Percentiles rank a stretch among this genome's conserved stretches.
These are phyloP conservation scores for Hemileia vastatrix DNA, from an alignment of 1,284 basidiomycete species.

Conservation along the genomic window DNA sequence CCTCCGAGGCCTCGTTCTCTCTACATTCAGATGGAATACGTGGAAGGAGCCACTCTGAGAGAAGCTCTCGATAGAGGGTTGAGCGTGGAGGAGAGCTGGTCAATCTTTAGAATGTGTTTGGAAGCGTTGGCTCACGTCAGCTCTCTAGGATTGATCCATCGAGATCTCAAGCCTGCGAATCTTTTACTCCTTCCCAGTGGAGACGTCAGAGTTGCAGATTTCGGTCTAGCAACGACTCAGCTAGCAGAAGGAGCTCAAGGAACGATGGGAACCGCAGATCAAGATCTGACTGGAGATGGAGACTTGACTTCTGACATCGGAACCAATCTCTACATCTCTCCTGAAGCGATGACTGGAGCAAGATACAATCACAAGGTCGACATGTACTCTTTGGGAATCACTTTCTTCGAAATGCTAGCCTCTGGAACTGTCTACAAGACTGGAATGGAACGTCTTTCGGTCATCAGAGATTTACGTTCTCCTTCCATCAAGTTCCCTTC, in stretches of 20 bases:
- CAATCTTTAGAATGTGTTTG: slow-evolving; percentile 62
- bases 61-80: slow-evolving; percentile 41
- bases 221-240: slow-evolving; percentile 60
- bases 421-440: too few relatives aligned
- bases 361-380: slow-evolving; percentile 72
- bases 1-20: slow-evolving; percentile 55
- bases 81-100: slow-evolving; percentile 38
- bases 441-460: slow-evolving; percentile 70
- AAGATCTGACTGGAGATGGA: slow-evolving; percentile 49
- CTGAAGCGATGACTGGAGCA: slow-evolving; percentile 55
- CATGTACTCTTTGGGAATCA: slow-evolving; percentile 69
- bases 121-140: slow-evolving; percentile 77
- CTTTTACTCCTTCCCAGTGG: slow-evolving; percentile 60
- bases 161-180: slow-evolving; percentile 84
- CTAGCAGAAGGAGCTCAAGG: slow-evolving; percentile 34
- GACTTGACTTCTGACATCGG: slow-evolving; percentile 81
- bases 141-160: slow-evolving; percentile 76
- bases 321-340: slow-evolving; percentile 84
- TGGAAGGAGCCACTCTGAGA: slow-evolving; percentile 38
- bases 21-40: slow-evolving; percentile 84
- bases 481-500: slow-evolving; percentile 64
- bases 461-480: slow-evolving; percentile 66
- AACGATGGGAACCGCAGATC: slow-evolving; percentile 58
- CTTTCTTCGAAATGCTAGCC: slow-evolving; percentile 99
- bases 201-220: slow-evolving; percentile 90